Percentiles rank a stretch among this genome's conserved stretches.
phyloP scores from a whole-genome alignment of 2,329 filamentous ascomycete species.

The Aspergillus fischeri region DNA sequence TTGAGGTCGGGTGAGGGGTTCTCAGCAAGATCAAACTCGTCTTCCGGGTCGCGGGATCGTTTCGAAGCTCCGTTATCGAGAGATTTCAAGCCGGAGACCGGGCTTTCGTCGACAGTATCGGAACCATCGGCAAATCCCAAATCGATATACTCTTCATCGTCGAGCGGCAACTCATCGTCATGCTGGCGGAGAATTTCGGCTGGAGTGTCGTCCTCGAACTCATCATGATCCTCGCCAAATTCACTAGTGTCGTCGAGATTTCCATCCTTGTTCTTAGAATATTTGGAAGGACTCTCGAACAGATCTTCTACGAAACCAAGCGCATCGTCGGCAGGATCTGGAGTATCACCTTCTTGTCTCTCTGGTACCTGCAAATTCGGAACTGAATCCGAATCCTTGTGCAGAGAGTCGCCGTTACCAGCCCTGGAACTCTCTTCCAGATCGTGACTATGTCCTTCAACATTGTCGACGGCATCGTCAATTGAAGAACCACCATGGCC shows the following conservation, averaged over 20 bases:
- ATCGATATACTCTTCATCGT: conserved; percentile 38
- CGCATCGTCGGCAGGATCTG: conserved; percentile 25
- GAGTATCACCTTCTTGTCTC: conserved; percentile 10
- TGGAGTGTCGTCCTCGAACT: conserved; percentile 13
- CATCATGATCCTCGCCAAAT: conserved; percentile 13
- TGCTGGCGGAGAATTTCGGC: conserved; percentile 10
- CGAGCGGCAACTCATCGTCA: conserved; percentile 22
- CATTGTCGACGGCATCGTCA: conserved; percentile 9
- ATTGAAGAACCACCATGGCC: conserved; percentile 9
- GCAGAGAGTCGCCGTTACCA: conserved; percentile 7
- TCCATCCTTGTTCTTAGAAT: conserved; percentile 7
- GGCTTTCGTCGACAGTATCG: conserved; percentile 18
- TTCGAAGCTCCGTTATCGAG: conserved; percentile 26
- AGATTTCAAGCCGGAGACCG: conserved; percentile 15
- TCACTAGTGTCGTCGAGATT: conserved; percentile 11
- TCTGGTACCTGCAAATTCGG: conserved; percentile 13
- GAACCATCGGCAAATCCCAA: conserved; percentile 23
- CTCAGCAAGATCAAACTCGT: conserved; percentile 28
- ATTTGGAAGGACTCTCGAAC: conserved; percentile 23
- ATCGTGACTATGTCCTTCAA: conserved; percentile 10
- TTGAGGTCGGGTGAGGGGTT: conserved; percentile 43
- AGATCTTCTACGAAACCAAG: conserved; percentile 32
- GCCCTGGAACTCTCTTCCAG: conserved; percentile 8
- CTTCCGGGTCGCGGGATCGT: conserved; percentile 34
- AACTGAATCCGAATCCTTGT: conserved; percentile 18